Conservation (phyloP, 495 filamentous ascomycete genomes). For the Penicillium psychrofluorescens region DNA sequence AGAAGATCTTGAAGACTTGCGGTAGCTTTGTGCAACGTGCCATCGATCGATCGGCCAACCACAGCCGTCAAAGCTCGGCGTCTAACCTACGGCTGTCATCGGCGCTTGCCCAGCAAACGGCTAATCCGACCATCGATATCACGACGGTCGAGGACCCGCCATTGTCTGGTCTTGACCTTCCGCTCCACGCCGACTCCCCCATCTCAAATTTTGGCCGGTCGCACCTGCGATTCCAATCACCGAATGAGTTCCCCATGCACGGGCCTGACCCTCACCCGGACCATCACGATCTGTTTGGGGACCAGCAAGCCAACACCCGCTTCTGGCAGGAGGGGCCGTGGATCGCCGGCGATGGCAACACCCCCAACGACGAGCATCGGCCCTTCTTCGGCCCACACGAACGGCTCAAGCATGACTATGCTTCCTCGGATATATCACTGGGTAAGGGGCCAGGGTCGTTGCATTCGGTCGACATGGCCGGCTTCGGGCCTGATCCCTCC, state of each 20-base stretch:
- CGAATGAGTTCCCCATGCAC: constrained; percentile 37
- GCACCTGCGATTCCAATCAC: constrained; percentile 40
- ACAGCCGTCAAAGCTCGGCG: constrained; percentile 34
- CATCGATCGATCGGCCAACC: constrained; percentile 32
- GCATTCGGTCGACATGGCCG: constrained; percentile 44
- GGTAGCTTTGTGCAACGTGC: constrained; percentile 41
- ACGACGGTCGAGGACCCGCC: constrained; percentile 39
- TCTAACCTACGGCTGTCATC: constrained; percentile 38
- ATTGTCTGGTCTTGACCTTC: constrained; percentile 33
- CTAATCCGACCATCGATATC: constrained; percentile 43
- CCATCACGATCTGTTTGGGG: constrained; percentile 42
- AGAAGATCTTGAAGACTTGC: constrained; percentile 41
- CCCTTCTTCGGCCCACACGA: constrained; percentile 43
- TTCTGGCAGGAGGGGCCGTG: constrained; percentile 44
- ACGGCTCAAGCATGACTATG: constrained; percentile 44
- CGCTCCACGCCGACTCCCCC: constrained; percentile 39
- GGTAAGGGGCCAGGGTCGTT: constrained; percentile 39
- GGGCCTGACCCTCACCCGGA: constrained; percentile 34
- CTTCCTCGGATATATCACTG: constrained; percentile 40
- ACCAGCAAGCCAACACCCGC: constrained; percentile 42
- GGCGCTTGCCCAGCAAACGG: constrained; percentile 37
- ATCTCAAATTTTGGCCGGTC: constrained; percentile 43
- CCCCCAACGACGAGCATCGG: constrained; percentile 41
- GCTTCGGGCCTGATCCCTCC: constrained; percentile 34
- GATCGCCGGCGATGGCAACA: constrained; percentile 41